A percentile compares a stretch with the other conserved stretches of the same genome.
phyloP scores from a whole-genome alignment of 805 yeast genomes.

The Myxozyma geophila region DNA sequence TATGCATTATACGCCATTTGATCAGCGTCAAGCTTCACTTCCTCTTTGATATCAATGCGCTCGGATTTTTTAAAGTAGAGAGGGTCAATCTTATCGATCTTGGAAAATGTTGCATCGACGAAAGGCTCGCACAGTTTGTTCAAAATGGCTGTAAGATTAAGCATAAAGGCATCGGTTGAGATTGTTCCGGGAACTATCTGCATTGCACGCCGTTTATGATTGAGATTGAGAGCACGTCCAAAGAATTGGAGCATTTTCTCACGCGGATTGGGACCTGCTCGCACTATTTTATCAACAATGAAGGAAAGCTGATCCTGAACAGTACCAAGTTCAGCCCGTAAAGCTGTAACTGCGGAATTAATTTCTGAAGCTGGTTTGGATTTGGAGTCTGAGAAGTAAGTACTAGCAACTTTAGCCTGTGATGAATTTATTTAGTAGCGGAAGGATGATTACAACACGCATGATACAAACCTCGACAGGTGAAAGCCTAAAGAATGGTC shows the following conservation, averaged over 20 bases:
- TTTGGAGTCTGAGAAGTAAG: slow-evolving; percentile 38
- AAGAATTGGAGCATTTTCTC: slow-evolving; percentile 67
- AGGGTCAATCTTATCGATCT: slow-evolving; percentile 72
- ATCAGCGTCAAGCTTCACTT: slow-evolving; percentile 81
- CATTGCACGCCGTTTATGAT: slow-evolving; percentile 85
- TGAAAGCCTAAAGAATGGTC: slow-evolving; percentile 75
- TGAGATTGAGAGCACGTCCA: slow-evolving; percentile 72
- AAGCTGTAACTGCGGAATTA: slow-evolving; percentile 58
- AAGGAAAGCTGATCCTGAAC: slow-evolving; percentile 59
- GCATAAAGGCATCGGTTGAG: slow-evolving; percentile 81
- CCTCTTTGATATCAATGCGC: slow-evolving; percentile 71
- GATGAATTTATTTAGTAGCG: not conserved
- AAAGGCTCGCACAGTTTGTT: slow-evolving; percentile 83
- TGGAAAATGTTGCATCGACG: slow-evolving; percentile 61
- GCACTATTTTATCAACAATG: slow-evolving; percentile 71
- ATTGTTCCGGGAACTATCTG: slow-evolving; percentile 71
- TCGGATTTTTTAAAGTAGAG: slow-evolving; percentile 64
- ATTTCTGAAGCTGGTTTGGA: slow-evolving; percentile 51
- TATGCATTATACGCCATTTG: slow-evolving; percentile 67
- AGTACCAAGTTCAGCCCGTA: slow-evolving; percentile 66
- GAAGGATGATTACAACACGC: not conserved
- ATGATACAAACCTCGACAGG: slow-evolving; percentile 56
- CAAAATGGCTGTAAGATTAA: slow-evolving; percentile 70
- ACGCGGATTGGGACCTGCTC: slow-evolving; percentile 73
- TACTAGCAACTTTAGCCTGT: slow-evolving; percentile 32